Evolutionary conservation across 2,329 filamentous ascomycete genomes (phyloP), one percentile per base, ranked within the genome.

Genomic region (Daldinia eschscholtzii): DNA sequence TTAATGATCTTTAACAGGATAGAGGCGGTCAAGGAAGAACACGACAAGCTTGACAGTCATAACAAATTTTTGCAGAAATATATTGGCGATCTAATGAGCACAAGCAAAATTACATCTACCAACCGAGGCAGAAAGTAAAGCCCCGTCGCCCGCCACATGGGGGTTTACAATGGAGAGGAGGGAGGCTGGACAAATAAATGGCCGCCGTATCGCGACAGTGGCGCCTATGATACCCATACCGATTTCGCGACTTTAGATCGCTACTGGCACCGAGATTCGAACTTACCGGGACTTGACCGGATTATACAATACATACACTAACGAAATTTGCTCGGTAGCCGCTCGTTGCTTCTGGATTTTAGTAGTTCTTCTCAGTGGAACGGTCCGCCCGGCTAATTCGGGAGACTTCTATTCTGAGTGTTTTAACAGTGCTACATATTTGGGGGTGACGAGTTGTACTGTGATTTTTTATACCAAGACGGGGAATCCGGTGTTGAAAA

Each of bases 51-150:
- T 61, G 94, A 98, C 81, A 96, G 88, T 80, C 94, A 98, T 80
- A 99, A 99, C 86, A 95, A 94, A 77, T 98, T 98, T 78, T 83
- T 99, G 55, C 95, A 98, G 81, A 97, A 97, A 80, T 98, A 98
- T 79, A 98, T 98, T 76, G 95, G 95, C 72, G 95, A 97, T 77
- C 86, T 98, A 62, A 98, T 97, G 88, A 93, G 93, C 74, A 92
- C 90, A n/a, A 90, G 88, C 79, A 92, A 92, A 77, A 91, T 92
- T 74, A 92, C 89, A 0, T 85, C 89, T 1, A 83, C 86, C 61
- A 82, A 80, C 68, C 83, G 86, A 35, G 81, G 80, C 61, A 87
- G 87, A 76, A 89, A 89, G 78, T 89, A 77, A 85, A 26, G 20
- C 20, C 35, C 15, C 15, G 30, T 28, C 18, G 42, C 35, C 15